Conservation (phyloP, 768 basidiomycete genomes). For the Pleurotus giganteus region DNA sequence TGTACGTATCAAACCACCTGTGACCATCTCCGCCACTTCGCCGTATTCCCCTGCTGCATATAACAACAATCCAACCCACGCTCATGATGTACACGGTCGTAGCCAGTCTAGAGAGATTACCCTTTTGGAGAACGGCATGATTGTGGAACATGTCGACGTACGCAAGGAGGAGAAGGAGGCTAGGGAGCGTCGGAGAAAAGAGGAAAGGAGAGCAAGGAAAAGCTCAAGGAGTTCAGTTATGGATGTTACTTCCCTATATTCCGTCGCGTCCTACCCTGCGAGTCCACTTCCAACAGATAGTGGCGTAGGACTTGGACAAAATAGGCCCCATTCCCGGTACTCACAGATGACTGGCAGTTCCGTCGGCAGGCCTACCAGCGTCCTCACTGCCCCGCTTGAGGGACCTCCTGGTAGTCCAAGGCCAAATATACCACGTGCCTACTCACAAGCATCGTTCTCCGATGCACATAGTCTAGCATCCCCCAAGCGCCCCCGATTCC, state of each 20-base stretch:
- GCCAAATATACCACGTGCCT: conserved; percentile 61
- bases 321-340: conserved; percentile 58
- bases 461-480: conserved; percentile 74
- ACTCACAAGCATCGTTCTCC: conserved; percentile 79
- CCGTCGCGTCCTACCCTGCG: conserved; percentile 35
- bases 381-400: conserved; percentile 39
- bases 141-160: conserved; percentile 85
- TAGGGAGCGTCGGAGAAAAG: conserved; percentile 63
- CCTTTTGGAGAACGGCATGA: conserved; percentile 84
- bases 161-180: conserved; percentile 77
- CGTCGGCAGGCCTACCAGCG: conserved; percentile 58
- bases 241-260: conserved; percentile 75
- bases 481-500: conserved; percentile 72
- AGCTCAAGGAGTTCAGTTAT: conserved; percentile 67
- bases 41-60: conserved; percentile 3
- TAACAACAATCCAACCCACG: conserved; percentile 34
- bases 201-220: conserved; percentile 74
- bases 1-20: conserved; percentile 68
- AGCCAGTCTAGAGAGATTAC: conserved; percentile 71
- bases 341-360: conserved; percentile 36
- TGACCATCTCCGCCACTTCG: neutral
- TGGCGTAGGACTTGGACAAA: conserved; percentile 39
- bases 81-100: conserved; percentile 39
- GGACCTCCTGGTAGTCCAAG: conserved; percentile 44
- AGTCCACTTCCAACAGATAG: conserved; percentile 58